These are phyloP conservation scores for Fusarium armeniacum DNA, from an alignment of 2,329 filamentous ascomycete genomes.

Conservation along the genomic window DNA sequence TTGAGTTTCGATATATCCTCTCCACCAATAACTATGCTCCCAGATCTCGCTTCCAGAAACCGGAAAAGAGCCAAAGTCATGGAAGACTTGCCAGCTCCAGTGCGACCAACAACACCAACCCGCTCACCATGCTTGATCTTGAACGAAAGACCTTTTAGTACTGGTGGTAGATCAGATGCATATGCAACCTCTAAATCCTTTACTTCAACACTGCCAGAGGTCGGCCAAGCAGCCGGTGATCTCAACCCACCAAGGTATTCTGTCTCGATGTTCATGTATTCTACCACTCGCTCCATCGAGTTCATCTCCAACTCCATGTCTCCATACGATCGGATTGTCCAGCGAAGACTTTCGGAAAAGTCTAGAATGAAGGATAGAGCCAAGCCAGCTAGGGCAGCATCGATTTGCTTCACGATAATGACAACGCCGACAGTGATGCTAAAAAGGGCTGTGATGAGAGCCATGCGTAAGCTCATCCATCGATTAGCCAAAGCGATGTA, in stretches of 20 bases:
- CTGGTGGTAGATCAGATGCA: slow-evolving; percentile 76
- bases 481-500: slow-evolving; percentile 78
- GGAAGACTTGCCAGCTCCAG: slow-evolving; percentile 82
- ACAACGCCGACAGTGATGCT: slow-evolving; percentile 72
- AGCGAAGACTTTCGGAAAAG: slow-evolving; percentile 73
- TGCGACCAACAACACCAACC: slow-evolving; percentile 80
- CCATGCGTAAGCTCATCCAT: slow-evolving; percentile 81
- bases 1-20: slow-evolving; percentile 79
- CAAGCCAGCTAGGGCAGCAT: slow-evolving; percentile 79
- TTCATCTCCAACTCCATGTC: slow-evolving; percentile 84
- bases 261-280: slow-evolving; percentile 77
- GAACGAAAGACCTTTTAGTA: slow-evolving; percentile 78
- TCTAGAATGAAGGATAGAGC: slow-evolving; percentile 79
- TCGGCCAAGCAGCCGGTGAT: slow-evolving; percentile 81
- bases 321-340: slow-evolving; percentile 75
- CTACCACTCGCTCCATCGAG: slow-evolving; percentile 79
- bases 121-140: slow-evolving; percentile 74
- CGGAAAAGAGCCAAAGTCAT: slow-evolving; percentile 81
- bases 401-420: slow-evolving; percentile 73
- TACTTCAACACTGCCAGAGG: slow-evolving; percentile 77
- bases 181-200: slow-evolving; percentile 79
- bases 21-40: slow-evolving; percentile 77
- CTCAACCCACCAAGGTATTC: slow-evolving; percentile 73
- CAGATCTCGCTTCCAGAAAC: slow-evolving; percentile 76
- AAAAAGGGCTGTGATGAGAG: slow-evolving; percentile 76